Percentiles rank a stretch among this genome's conserved stretches.
These are phyloP conservation scores for Salicornia ramosissima DNA, from an alignment of 148 eudicot genomes.

Conservation along the genomic window DNA sequence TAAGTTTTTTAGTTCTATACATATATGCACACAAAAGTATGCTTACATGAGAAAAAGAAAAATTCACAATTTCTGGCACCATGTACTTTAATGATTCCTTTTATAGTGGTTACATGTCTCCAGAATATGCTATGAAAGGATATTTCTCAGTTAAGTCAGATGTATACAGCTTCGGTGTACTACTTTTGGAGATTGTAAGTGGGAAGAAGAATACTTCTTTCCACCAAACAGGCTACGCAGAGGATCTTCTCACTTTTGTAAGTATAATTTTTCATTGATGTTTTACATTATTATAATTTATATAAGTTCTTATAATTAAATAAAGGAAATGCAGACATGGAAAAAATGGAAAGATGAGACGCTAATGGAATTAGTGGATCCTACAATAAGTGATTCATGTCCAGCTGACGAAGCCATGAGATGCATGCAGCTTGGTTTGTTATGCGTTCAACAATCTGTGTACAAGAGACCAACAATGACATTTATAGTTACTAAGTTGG, in stretches of 20 bases:
- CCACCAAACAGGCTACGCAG: slow-evolving; percentile 4
- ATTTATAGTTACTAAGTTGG: slow-evolving; percentile 29
- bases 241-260: slow-evolving; percentile 18
- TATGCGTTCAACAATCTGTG: slow-evolving; percentile 44
- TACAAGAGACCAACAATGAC: slow-evolving; percentile 45
- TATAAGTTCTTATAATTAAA: no score
- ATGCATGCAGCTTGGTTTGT: slow-evolving; percentile 43
- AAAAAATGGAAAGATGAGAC: slow-evolving; percentile 16
- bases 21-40: no score
- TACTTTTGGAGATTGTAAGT: slow-evolving; percentile 24
- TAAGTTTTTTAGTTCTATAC: no score
- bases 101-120: no score
- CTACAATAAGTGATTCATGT: slow-evolving; percentile 22
- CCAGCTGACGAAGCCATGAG: slow-evolving; percentile 22
- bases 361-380: slow-evolving; percentile 25
- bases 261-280: not conserved
- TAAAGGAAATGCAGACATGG: slow-evolving; percentile 31
- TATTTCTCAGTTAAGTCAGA: slow-evolving; percentile 30
- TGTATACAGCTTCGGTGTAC: slow-evolving; percentile 32
- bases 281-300: not conserved
- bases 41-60: no score
- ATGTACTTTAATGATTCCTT: no score
- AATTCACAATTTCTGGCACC: no score
- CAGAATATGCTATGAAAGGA: slow-evolving; percentile 29
- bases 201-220: slow-evolving; percentile 19